Evolutionary conservation across 1,284 basidiomycete species (phyloP).

Genomic region (Phellopilus nigrolimitatus): DNA sequence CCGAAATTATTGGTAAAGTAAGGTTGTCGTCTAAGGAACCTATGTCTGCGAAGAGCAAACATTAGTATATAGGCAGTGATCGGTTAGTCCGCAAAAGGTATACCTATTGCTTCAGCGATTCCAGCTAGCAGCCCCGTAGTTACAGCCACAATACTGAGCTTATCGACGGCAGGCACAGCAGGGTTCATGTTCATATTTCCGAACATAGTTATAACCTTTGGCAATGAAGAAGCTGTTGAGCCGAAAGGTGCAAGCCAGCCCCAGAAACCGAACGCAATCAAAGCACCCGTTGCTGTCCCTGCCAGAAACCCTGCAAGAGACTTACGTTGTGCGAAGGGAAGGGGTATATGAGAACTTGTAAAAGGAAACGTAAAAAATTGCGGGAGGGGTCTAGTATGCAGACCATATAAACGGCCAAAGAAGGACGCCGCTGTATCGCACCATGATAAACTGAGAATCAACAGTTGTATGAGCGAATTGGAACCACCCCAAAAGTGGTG

Average conservation of each 20-base stretch:
- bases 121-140: slow-evolving; percentile 77
- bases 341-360: slow-evolving; percentile 35
- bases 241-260: slow-evolving; percentile 46
- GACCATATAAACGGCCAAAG: slow-evolving; percentile 83
- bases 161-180: slow-evolving; percentile 5
- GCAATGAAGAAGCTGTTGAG: slow-evolving; percentile 34
- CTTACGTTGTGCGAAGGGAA: slow-evolving; percentile 81
- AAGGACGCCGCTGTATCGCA: slow-evolving; percentile 95
- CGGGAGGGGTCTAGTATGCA: slow-evolving; percentile 73
- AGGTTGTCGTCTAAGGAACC: slow-evolving; percentile 91
- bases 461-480: not conserved
- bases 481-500: slow-evolving; percentile 8
- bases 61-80: slow-evolving; percentile 6
- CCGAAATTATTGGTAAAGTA: slow-evolving; percentile 87
- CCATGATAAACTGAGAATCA: slow-evolving; percentile 77
- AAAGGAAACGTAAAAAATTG: slow-evolving; percentile 37
- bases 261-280: slow-evolving; percentile 81
- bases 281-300: slow-evolving; percentile 72
- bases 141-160: slow-evolving; percentile 53
- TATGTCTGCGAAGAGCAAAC: slow-evolving; percentile 53
- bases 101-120: slow-evolving; percentile 80
- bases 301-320: slow-evolving; percentile 88
- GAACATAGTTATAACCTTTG: slow-evolving; percentile 42
- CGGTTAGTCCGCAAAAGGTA: slow-evolving; percentile 28
- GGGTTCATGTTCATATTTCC: slow-evolving; percentile 28